A percentile compares a stretch with the other conserved stretches of the same genome.
These are phyloP conservation scores for Cercophora scortea DNA, from an alignment of 495 filamentous ascomycete species.

Conservation along the genomic window DNA sequence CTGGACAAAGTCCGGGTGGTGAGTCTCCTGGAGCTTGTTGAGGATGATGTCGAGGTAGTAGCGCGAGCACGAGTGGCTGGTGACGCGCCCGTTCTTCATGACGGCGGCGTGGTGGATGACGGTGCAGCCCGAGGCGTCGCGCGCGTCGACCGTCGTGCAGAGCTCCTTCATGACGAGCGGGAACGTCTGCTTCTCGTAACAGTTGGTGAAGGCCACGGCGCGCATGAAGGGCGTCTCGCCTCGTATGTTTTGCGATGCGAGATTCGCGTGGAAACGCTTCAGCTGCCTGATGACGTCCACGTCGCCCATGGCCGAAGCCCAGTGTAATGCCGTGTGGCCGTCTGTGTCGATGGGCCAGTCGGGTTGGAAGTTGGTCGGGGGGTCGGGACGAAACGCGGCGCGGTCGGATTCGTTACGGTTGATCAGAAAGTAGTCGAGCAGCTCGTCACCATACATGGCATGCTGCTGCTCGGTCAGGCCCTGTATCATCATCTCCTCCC, in stretches of 20 bases:
- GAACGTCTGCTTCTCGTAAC: conserved; percentile 84
- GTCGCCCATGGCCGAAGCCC: conserved; percentile 98
- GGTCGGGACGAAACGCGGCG: conserved; percentile 61
- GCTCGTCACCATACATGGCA: conserved; percentile 80
- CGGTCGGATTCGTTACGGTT: conserved; percentile 53
- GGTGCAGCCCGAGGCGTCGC: conserved; percentile 71
- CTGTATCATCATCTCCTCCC: conserved; percentile 56
- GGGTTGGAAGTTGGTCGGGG: conserved; percentile 75
- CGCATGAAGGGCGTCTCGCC: conserved; percentile 93
- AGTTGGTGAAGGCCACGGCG: conserved; percentile 93
- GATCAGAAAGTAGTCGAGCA: conserved; percentile 91
- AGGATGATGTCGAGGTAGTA: conserved; percentile 93
- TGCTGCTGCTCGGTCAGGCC: conserved; percentile 70
- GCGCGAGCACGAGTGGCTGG: conserved; percentile 72
- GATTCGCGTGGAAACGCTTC: conserved; percentile 63
- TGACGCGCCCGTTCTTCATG: conserved; percentile 63
- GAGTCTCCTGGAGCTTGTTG: conserved; percentile 66
- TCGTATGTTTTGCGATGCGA: conserved; percentile 59
- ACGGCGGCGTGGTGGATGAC: conserved; percentile 89
- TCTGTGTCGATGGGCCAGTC: conserved; percentile 85
- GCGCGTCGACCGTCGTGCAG: conserved; percentile 61
- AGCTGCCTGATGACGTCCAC: conserved; percentile 81
- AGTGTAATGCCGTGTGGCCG: conserved; percentile 84
- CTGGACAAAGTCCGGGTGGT: conserved; percentile 59
- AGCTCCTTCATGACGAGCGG: conserved; percentile 72